A percentile compares a stretch with the other conserved stretches of the same genome.
phyloP scores from a whole-genome alignment of 306 rosid species.

The Mimosa pudica region DNA sequence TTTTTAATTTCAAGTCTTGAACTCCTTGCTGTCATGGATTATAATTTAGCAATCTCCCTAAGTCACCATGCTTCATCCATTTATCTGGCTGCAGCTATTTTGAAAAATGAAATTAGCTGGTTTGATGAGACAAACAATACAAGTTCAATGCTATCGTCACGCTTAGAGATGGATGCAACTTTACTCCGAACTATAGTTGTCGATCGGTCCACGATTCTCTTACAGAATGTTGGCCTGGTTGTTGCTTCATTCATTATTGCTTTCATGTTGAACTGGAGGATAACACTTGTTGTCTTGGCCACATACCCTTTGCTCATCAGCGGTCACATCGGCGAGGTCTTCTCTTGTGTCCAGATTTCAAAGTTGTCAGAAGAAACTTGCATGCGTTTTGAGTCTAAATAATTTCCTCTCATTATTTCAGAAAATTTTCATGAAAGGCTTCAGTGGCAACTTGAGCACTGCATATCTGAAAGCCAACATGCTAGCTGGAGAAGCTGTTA shows the following conservation, averaged over 20 bases:
- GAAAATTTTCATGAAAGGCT: constrained; percentile 96
- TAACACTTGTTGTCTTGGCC: constrained; percentile 87
- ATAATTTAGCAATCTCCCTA: neutral
- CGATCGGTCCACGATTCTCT: constrained; percentile 78
- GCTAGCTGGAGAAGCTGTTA: constrained; percentile 96
- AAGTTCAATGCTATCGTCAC: constrained; percentile 88
- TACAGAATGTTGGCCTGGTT: constrained; percentile 84
- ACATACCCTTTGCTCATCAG: constrained; percentile 88
- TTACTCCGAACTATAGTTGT: constrained; percentile 79
- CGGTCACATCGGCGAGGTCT: constrained; percentile 94
- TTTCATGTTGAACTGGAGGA: constrained; percentile 92
- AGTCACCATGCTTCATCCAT: constrained; percentile 25
- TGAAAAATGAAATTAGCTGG: constrained; percentile 97
- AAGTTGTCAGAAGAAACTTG: constrained; percentile 9
- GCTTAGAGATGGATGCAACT: constrained; percentile 82
- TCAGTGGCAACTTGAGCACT: constrained; percentile 98
- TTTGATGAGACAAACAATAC: constrained; percentile 85
- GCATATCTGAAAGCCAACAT: constrained; percentile 93
- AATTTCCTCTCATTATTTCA: constrained; percentile 40
- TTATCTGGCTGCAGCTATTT: constrained; percentile 65
- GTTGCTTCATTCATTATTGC: constrained; percentile 81
- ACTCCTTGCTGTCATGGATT: constrained; percentile 1
- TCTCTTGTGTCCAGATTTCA: constrained; percentile 26
- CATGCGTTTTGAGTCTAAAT: constrained; percentile 17
- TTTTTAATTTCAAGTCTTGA: constrained; percentile 5